Base-by-base conservation (phyloP, 2,329 filamentous ascomycete genomes). In the Epichloe gansuensis region DNA sequence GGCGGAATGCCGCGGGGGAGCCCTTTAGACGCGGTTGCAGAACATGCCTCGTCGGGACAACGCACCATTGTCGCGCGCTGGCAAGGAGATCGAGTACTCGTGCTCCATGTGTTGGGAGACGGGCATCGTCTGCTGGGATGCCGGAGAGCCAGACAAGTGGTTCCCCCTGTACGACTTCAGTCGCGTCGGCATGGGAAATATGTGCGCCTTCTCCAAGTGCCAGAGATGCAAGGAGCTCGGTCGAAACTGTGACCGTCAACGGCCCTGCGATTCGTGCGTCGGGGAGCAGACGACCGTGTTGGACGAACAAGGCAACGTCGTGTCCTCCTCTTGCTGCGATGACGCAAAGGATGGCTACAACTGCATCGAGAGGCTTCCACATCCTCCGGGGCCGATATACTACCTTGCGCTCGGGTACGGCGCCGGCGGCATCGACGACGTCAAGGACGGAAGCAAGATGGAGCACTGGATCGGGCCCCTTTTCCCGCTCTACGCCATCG, bases 261-360 rank as follows among this genome's bases (percentile, higher is more conserved):
- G 67, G 21, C 69, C 69, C 1, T 71, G 69, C 52, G 65, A 70
- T 49, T 65, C 61, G 4, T 71, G 69, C 57, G 52, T 55, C 11
- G 15, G 46, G 7, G 21, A 50, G 11, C 37, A 53, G 21, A 51
- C 3, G 53, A 58, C 0, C 28, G 50, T 8, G 0, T 46, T 11
- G 13, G n/a, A 39, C 41, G 9, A 23, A 8, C 2, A 34, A 0
- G 34, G 23, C 15, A 11, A 38, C 12, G 25, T 5, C 13, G 12
- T 25, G 2, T 37, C 48, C 5, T 37, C 48, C 5, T 60, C 59
- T 15, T 56, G n/a, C 5, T 59, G 50, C 34, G 54, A 53, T 8
- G 25, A 48, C 0, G 2, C 4, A 2, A 53, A 41, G 5, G 53
- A 52, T 9, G 52, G 54, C 31, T 49, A 38, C 12, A 56, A 58